These are phyloP conservation scores for Diaporthe velutina DNA, from an alignment of 2,329 filamentous ascomycete genomes.

Conservation along the genomic window DNA sequence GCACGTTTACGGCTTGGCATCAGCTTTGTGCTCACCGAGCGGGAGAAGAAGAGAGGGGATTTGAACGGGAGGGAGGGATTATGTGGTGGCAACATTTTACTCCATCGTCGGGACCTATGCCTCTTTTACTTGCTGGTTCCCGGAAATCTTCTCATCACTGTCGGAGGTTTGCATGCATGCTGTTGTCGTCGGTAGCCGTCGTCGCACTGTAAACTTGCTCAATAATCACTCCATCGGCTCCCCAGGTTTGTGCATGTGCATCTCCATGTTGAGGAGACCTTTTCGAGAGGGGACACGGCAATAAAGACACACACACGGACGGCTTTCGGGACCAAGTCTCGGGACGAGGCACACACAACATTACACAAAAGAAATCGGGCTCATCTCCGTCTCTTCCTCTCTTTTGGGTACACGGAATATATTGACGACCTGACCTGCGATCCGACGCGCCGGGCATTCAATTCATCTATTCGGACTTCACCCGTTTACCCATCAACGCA, in stretches of 20 bases:
- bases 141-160: neutral
- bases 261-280: neutral
- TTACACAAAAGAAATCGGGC: neutral
- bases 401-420: neutral
- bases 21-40: neutral
- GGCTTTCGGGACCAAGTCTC: neutral
- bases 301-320: neutral
- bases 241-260: neutral
- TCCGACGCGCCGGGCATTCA: slow-evolving; percentile 8
- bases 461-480: slow-evolving; percentile 17
- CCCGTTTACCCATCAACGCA: slow-evolving; percentile 1
- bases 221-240: slow-evolving; percentile 10
- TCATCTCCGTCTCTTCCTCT: neutral
- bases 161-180: neutral
- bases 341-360: neutral
- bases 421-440: slow-evolving; percentile 19
- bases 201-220: slow-evolving; percentile 14
- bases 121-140: neutral
- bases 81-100: neutral
- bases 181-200: neutral
- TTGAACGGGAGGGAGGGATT: neutral
- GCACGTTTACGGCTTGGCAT: slow-evolving; percentile 35
- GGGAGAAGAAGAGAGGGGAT: neutral
- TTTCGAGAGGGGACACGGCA: neutral
- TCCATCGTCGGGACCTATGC: neutral